Evolutionary conservation across 495 filamentous ascomycete genomes (phyloP), one percentile per base, ranked within the genome.

Genomic region (Neurospora sp.): DNA sequence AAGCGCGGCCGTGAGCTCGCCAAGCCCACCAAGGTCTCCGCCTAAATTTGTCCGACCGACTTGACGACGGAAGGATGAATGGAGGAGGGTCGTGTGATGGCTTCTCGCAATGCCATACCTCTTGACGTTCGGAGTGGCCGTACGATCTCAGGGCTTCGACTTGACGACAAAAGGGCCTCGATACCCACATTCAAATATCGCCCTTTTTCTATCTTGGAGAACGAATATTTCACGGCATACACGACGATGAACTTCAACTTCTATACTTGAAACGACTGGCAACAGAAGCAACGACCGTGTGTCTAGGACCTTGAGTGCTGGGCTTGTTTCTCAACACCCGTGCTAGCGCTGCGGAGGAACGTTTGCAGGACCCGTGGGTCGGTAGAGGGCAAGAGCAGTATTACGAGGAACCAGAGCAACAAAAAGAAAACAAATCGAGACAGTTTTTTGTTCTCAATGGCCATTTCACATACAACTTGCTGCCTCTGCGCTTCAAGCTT

Each of bases 1-100:
- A 88, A 86, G 80, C 85, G 89, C 77, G 92, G 93, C 78, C 89
- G 93, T 77, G 91, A 94, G 86, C 87, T 83, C 71, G 79, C 80
- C 70, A 89, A 89, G 85, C 80, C 80, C 78, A 86, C 80, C 76
- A 80, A 78, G 77, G 73, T 69, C 73, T 74, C 37, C 22, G 78
- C 77, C 46, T 80, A 78, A 77, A 76, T 41, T 69, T 31, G 44
- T 68, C 35, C 70, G 41, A 39, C 46, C 44, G 35, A 65, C 27
- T 4, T 10, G 5, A 69, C 12, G 68, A 61, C 53, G 53, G 53
- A 65, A 41, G 39, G 37, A 70, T 70, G 37, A 42, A 27, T 42
- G 35, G 35, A 70, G 39, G 68, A 70, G 35, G 68, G 35, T 42
- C 35, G 35, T 69, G 68, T 44, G 68, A 69, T 38, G 39, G 35